Conservation (phyloP, 192 early-diverging fungal species). For the Phlyctochytrium arcticum region DNA sequence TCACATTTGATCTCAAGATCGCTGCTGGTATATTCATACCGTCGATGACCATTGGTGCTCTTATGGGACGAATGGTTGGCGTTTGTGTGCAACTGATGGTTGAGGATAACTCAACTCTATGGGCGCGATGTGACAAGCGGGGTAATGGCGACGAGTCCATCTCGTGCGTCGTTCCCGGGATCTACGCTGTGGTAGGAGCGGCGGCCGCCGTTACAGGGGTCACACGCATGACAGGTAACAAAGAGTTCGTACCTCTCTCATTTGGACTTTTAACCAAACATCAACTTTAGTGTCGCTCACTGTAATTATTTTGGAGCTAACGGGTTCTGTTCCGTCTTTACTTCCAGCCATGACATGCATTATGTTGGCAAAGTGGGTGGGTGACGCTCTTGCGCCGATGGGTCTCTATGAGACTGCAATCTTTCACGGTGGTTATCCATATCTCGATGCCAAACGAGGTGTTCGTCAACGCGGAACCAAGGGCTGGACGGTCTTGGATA, state of each 20-base stretch:
- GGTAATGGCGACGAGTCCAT: conserved; percentile 61
- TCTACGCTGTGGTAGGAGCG: conserved; percentile 71
- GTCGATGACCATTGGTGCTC: conserved; percentile 87
- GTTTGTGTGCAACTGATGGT: conserved; percentile 53
- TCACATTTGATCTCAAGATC: conserved; percentile 50
- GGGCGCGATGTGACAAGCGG: no score
- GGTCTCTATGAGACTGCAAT: conserved; percentile 68
- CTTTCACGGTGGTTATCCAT: conserved; percentile 44
- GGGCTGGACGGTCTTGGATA: background rate
- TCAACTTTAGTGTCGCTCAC: conserved; percentile 60
- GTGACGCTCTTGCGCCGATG: conserved; percentile 58
- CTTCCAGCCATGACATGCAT: conserved; percentile 52
- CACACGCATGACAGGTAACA: conserved; percentile 25
- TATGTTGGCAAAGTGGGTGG: conserved; percentile 63
- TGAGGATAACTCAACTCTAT: conserved; percentile 17
- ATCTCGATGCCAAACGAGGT: conserved; percentile 33
- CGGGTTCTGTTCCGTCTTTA: conserved; percentile 83
- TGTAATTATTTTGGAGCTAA: conserved; percentile 98
- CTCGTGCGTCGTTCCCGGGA: conserved; percentile 88
- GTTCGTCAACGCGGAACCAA: background rate
- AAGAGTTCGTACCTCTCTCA: background rate
- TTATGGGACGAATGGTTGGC: conserved; percentile 83
- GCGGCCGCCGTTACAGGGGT: conserved; percentile 30
- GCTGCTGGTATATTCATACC: conserved; percentile 67
- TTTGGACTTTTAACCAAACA: conserved; percentile 8